These are phyloP conservation scores for Sinapis alba DNA, from an alignment of 441 rosid genomes.

Conservation along the genomic window DNA sequence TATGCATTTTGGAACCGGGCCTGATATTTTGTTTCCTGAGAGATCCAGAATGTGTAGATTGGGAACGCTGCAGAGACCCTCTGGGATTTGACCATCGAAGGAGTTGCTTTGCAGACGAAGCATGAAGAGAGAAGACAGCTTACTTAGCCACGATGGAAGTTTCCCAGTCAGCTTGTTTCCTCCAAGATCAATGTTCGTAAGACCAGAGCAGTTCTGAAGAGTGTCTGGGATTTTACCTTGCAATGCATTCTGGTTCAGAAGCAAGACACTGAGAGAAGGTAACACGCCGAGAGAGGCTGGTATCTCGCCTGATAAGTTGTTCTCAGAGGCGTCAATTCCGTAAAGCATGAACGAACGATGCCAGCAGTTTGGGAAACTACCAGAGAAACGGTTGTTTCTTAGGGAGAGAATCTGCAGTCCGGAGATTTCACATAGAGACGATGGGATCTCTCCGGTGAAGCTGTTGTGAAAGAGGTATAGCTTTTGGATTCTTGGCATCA, in stretches of 20 bases:
- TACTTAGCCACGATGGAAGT: slow-evolving; percentile 35
- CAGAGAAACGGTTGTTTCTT: slow-evolving; percentile 51
- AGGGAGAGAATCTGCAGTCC: slow-evolving; percentile 46
- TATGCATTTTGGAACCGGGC: slow-evolving; percentile 57
- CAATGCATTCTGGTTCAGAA: slow-evolving; percentile 54
- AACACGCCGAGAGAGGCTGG: slow-evolving; percentile 52
- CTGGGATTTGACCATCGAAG: slow-evolving; percentile 46
- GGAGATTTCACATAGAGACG: slow-evolving; percentile 49
- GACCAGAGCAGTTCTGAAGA: slow-evolving; percentile 57
- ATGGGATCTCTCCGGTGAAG: slow-evolving; percentile 49
- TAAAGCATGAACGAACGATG: slow-evolving; percentile 39
- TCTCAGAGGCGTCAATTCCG: slow-evolving; percentile 57
- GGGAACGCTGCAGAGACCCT: slow-evolving; percentile 37
- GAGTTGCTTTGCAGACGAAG: slow-evolving; percentile 45
- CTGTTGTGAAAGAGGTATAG: slow-evolving; percentile 49
- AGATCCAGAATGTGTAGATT: slow-evolving; percentile 52
- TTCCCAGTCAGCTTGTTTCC: slow-evolving; percentile 40
- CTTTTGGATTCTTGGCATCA: slow-evolving; percentile 54
- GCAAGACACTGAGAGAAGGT: slow-evolving; percentile 51
- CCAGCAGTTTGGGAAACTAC: slow-evolving; percentile 60
- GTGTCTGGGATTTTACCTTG: slow-evolving; percentile 55
- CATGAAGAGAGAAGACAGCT: slow-evolving; percentile 38
- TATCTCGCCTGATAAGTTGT: slow-evolving; percentile 51
- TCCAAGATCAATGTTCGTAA: slow-evolving; percentile 48
- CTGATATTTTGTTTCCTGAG: slow-evolving; percentile 46